Evolutionary conservation across 2,329 filamentous ascomycete species (phyloP).

Genomic region (Ampelomyces quisqualis): DNA sequence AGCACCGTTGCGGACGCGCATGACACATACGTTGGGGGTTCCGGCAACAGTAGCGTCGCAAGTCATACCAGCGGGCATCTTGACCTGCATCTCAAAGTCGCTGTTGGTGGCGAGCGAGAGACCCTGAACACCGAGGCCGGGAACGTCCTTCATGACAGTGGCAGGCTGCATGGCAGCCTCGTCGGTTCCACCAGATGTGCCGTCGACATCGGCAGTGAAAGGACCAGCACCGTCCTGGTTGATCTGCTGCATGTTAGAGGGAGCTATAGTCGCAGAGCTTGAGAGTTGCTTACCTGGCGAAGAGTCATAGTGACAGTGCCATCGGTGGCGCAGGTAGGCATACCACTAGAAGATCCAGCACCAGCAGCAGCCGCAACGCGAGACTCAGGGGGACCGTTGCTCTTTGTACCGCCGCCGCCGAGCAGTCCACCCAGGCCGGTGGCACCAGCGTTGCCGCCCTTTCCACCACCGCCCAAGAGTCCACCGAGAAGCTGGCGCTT

Average conservation of each 20-base stretch:
- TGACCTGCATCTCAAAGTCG: constrained; percentile 64
- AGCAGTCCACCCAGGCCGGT: constrained; percentile 36
- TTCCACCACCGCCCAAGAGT: constrained; percentile 37
- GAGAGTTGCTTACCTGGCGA: too few relatives aligned
- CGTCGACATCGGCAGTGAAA: constrained; percentile 61
- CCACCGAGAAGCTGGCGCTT: constrained; percentile 39
- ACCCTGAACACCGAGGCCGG: constrained; percentile 58
- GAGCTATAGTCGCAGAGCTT: too few relatives aligned
- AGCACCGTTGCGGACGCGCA: constrained; percentile 63
- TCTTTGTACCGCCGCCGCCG: constrained; percentile 51
- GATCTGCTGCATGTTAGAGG: too few relatives aligned
- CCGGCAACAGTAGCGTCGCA: constrained; percentile 63
- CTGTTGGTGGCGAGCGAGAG: constrained; percentile 59
- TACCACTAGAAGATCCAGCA: constrained; percentile 53
- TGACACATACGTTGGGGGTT: constrained; percentile 64
- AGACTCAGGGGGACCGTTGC: constrained; percentile 52
- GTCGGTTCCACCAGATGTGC: constrained; percentile 64
- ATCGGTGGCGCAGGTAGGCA: constrained; percentile 62
- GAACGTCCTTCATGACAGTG: constrained; percentile 61
- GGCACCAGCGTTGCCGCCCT: constrained; percentile 21
- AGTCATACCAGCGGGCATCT: constrained; percentile 68
- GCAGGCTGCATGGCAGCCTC: constrained; percentile 61
- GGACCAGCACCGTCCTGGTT: constrained; percentile 71
- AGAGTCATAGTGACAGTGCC: constrained; percentile 64
- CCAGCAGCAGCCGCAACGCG: constrained; percentile 58